Evolutionary conservation across 176 grass and related monocot species (phyloP), one percentile per base, ranked within the genome.

Genomic region (Oryza glaberrima): DNA sequence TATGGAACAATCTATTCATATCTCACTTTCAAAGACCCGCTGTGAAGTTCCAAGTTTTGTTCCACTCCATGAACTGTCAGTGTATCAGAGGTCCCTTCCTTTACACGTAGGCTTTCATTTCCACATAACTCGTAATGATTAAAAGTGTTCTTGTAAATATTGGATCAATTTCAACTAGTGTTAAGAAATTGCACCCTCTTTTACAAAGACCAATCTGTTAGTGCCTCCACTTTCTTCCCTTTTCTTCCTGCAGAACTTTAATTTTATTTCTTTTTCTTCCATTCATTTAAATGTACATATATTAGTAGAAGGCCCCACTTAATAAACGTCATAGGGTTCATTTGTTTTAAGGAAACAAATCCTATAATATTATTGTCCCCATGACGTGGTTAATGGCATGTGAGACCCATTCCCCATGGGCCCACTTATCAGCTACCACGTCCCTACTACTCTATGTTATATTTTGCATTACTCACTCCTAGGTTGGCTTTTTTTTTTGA

Each of bases 21-120:
- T 87, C 64, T 38, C 71, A 32, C 38, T 81, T 82, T 87, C 73
- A 20, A 46, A 69, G 40, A 76, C n/a, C 40, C 35, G 16, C 71
- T 34, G 79, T 69, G 47, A 19, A 78, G 71, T 76, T 64, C 8
- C 70, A 81, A 44, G 84, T 65, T 86, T 51, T 52, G 22, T 66
- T 81, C 60, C 32, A 15, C n/a, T 51, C 65, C 61, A 52, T 67
- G 30, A 84, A 75, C 30, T 75, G 81, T 26, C 43, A n/a, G 47
- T 49, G 20, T 75, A 71, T 26, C 43, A n/a, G 73, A 41, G 69
- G 16, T 7, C 41, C 78, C 65, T 80, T 68, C n/a, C 78, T 65
- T 34, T 43, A 43, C 81, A 73, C 70, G 40, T 73, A 65, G 41
- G 43, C 15, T 30, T 2, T 74, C 8, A 58, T 20, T 48, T 48